A percentile compares a stretch with the other conserved stretches of the same genome.
Evolutionary conservation across 2,329 filamentous ascomycete genomes (phyloP).

Genomic region (Penicillium sp.): DNA sequence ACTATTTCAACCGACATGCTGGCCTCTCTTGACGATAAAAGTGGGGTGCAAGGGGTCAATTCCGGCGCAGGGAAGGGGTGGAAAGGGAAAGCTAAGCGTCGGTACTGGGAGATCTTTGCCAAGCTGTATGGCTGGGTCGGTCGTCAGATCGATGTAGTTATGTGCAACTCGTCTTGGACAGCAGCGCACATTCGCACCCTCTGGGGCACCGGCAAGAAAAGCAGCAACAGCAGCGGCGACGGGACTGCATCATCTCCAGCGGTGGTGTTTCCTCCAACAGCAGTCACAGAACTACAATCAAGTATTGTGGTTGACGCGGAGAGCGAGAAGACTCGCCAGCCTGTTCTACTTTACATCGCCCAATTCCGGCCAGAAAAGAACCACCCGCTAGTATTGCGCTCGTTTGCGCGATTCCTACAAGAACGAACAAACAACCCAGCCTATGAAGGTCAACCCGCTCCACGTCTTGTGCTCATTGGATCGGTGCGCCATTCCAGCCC

Average conservation of each 20-base stretch:
- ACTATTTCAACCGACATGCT: constrained; percentile 99
- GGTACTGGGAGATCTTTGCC: constrained; percentile 87
- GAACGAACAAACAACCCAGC: constrained; percentile 51
- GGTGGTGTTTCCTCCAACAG: constrained; percentile 88
- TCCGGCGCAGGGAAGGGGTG: constrained; percentile 74
- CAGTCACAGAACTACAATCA: constrained; percentile 77
- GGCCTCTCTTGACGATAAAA: constrained; percentile 67
- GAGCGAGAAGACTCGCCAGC: constrained; percentile 68
- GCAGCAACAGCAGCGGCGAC: constrained; percentile 43
- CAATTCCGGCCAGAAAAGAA: constrained; percentile 98
- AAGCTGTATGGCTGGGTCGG: constrained; percentile 78
- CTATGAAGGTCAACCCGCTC: constrained; percentile 43
- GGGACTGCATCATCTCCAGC: constrained; percentile 38
- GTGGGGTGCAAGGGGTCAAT: constrained; percentile 70
- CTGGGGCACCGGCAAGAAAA: constrained; percentile 61
- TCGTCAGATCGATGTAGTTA: constrained; percentile 82
- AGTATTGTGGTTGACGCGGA: constrained; percentile 68
- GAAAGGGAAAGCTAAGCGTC: constrained; percentile 68
- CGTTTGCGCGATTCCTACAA: constrained; percentile 75
- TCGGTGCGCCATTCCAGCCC: constrained; percentile 72
- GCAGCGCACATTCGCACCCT: constrained; percentile 75
- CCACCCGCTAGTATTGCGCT: constrained; percentile 78
- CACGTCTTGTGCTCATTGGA: constrained; percentile 78
- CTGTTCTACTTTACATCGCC: constrained; percentile 83
- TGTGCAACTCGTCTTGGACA: constrained; percentile 98